phyloP scores from a whole-genome alignment of 768 basidiomycete genomes.

The Suillus plorans region DNA sequence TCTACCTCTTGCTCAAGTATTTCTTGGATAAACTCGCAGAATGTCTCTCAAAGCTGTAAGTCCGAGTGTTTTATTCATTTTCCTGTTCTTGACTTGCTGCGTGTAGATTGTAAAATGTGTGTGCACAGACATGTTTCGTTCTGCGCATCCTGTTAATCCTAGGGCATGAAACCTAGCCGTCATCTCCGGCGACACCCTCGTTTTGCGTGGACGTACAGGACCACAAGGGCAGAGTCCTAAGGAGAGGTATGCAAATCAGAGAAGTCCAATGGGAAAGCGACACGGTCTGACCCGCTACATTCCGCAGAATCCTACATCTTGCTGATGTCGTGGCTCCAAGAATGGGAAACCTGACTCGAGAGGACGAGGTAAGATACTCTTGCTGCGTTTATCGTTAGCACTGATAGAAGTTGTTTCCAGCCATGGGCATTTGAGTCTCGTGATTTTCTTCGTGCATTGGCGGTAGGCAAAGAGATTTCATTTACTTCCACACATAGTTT shows the following conservation, averaged over 20 bases:
- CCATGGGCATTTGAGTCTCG: constrained; percentile 91
- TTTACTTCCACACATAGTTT: constrained; percentile 83
- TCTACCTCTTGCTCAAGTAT: constrained; percentile 7
- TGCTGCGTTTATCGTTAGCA: neutral
- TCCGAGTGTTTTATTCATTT: constrained; percentile 9
- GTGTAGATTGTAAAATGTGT: constrained; percentile 62
- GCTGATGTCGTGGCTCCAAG: constrained; percentile 86
- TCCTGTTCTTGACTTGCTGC: neutral
- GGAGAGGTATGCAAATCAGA: constrained; percentile 60
- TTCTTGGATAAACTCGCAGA: constrained; percentile 11
- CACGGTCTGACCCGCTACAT: constrained; percentile 12
- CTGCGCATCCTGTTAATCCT: constrained; percentile 19
- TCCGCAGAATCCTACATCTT: constrained; percentile 79
- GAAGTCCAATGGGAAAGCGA: constrained; percentile 10
- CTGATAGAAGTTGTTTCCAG: constrained; percentile 37
- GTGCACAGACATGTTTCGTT: constrained; percentile 13
- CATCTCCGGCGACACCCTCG: constrained; percentile 86
- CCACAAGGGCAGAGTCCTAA: constrained; percentile 87
- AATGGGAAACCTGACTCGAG: constrained; percentile 76
- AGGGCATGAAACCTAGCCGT: constrained; percentile 56
- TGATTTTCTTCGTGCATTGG: constrained; percentile 82
- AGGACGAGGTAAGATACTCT: constrained; percentile 74
- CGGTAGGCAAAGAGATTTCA: constrained; percentile 88
- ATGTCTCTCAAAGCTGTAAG: constrained; percentile 82
- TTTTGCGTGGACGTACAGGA: constrained; percentile 74